Evolutionary conservation across 2,329 filamentous ascomycete genomes (phyloP).

Genomic region (Colletotrichum magnum): DNA sequence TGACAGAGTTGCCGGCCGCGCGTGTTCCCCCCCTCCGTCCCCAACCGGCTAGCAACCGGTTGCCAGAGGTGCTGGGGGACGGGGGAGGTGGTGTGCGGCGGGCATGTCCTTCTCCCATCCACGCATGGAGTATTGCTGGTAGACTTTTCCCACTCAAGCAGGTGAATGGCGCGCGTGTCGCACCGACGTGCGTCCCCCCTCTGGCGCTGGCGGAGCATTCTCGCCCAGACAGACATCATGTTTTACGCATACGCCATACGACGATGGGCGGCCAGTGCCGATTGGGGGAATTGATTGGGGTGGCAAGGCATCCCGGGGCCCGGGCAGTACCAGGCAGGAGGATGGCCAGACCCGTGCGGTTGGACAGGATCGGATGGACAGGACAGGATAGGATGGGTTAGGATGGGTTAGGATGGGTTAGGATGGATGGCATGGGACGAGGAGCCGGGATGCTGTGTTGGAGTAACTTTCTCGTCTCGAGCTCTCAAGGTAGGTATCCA

Average conservation of each 20-base stretch:
- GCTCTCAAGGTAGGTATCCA: neutral
- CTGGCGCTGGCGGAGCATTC: slow-evolving; percentile 1
- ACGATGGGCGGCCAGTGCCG: neutral
- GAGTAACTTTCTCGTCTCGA: neutral
- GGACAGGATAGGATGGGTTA: slow-evolving; percentile 9
- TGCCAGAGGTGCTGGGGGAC: slow-evolving; percentile 10
- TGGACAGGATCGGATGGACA: neutral
- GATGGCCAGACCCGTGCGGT: neutral
- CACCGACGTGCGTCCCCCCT: slow-evolving; percentile 19
- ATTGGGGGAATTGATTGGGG: neutral
- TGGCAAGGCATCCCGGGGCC: slow-evolving; percentile 10
- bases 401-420: slow-evolving; percentile 13
- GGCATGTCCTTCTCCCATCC: no score
- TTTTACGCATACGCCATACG: slow-evolving; percentile 21
- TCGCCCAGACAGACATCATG: slow-evolving; percentile 1
- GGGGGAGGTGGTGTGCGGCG: no score
- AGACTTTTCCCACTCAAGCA: neutral
- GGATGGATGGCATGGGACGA: slow-evolving; percentile 3
- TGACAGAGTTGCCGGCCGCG: slow-evolving; percentile 20
- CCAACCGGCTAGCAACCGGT: slow-evolving; percentile 20
- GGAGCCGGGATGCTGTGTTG: neutral
- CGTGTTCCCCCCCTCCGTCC: slow-evolving; percentile 3
- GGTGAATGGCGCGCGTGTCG: slow-evolving; percentile 25
- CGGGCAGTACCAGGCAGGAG: slow-evolving; percentile 2
- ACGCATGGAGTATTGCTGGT: neutral